These are phyloP conservation scores for Talinum fruticosum DNA, from an alignment of 148 eudicot species.

Conservation along the genomic window DNA sequence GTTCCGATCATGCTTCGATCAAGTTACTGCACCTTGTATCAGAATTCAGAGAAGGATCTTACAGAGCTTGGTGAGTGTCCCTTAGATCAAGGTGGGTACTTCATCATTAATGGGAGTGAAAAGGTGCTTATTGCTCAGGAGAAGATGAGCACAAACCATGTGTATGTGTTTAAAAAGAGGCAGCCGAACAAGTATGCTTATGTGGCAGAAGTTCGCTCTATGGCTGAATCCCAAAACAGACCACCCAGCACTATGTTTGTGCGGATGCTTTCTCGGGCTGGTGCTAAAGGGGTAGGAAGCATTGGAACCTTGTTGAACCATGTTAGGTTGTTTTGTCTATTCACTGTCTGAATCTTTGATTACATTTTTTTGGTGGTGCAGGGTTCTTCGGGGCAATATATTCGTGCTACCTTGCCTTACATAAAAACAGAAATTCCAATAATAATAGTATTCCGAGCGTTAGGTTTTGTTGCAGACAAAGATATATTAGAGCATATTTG, in stretches of 20 bases:
- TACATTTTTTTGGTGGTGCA: constrained; percentile 26
- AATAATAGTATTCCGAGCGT: constrained; percentile 86
- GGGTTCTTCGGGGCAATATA: constrained; percentile 98
- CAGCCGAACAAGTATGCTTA: constrained; percentile 98
- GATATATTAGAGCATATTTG: constrained; percentile 97
- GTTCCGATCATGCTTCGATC: constrained; percentile 99
- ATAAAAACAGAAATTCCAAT: constrained; percentile 92
- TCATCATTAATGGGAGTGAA: constrained; percentile 98
- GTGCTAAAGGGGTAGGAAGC: constrained; percentile 91
- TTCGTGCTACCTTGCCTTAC: constrained; percentile 93
- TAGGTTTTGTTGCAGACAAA: constrained; percentile 96
- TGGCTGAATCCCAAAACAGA: constrained; percentile 94
- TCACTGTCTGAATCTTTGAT: not conserved
- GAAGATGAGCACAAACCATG: constrained; percentile 99
- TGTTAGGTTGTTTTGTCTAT: not conserved
- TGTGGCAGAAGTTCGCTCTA: constrained; percentile 94
- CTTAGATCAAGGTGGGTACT: constrained; percentile 95
- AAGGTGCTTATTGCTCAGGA: constrained; percentile 98
- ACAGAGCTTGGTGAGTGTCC: constrained; percentile 99
- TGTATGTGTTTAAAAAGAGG: constrained; percentile 95
- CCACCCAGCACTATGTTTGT: constrained; percentile 98
- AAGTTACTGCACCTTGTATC: constrained; percentile 89
- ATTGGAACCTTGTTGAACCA: not conserved
- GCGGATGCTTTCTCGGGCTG: constrained; percentile 92
- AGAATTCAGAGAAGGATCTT: constrained; percentile 95